Base-by-base conservation (phyloP, 352 stramenopile species). In the Blastocystis hominis region DNA sequence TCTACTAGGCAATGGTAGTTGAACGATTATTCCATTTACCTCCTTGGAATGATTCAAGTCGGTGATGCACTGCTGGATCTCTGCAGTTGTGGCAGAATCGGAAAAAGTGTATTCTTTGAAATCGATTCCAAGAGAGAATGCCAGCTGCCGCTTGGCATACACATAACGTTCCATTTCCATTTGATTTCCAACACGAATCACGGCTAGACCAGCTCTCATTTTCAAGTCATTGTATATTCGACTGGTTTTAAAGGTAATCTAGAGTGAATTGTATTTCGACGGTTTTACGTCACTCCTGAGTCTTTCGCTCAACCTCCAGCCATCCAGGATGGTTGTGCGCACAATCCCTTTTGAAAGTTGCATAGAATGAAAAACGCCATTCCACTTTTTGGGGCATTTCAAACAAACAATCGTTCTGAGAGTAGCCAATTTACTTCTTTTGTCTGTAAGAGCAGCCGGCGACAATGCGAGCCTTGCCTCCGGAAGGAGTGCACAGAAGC, bases 351-450 rank as follows among this genome's bases (percentile, higher is more conserved):
- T 30, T 15, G 15, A 30, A n/a, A 9, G 9, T 30, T 24, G 10
- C 61, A 69, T 61, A n/a, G 13, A 13, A 61, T 61, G 53, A n/a
- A 61, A 61, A 61, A n/a, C n/a, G n/a, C n/a, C n/a, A n/a, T n/a
- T n/a, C n/a, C n/a, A n/a, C n/a, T n/a, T 61, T 17, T 61, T 17
- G n/a, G n/a, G n/a, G 53, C 53, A 61, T 61, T 61, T n/a, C 13
- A 61, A 61, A 61, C 13, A 61, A n/a, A 61, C n/a, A 61, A 61
- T 61, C n/a, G n/a, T n/a, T n/a, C n/a, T n/a, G n/a, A n/a, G n/a
- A n/a, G n/a, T n/a, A n/a, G n/a, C 24, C 55, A 46, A 24, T 84
- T 84, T 84, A 84, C 72, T 84, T 84, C 72, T 84, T 84, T 13
- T 46, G 50, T 84, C 72, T 63, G 17, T 68, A 47, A 50, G 72